phyloP scores from a whole-genome alignment of 305 asterid species.

The Ajuga reptans region DNA sequence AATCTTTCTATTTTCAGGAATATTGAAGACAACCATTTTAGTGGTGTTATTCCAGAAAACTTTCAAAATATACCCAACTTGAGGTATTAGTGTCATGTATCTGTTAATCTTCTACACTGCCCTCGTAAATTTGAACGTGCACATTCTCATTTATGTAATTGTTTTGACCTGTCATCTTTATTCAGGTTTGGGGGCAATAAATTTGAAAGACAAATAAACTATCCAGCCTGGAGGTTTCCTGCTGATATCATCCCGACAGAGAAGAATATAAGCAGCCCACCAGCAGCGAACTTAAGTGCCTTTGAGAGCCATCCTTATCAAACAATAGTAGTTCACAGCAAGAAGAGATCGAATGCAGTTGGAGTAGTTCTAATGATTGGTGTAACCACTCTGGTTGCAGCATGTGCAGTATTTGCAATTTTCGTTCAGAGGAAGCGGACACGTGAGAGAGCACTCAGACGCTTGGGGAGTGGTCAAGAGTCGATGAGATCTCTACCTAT shows the following conservation, averaged over 20 bases:
- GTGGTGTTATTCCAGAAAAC: constrained; percentile 79
- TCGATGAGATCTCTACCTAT: constrained; percentile 41
- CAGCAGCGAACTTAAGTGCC: constrained; percentile 57
- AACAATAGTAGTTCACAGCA: constrained; percentile 23
- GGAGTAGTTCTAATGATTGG: constrained; percentile 36
- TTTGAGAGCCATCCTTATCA: constrained; percentile 47
- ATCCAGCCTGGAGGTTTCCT: constrained; percentile 77
- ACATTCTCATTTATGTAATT: neutral
- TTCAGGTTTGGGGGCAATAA: constrained; percentile 72
- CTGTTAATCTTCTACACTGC: neutral
- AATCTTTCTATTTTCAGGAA: constrained; percentile 44
- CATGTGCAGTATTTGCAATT: constrained; percentile 38
- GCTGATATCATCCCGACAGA: constrained; percentile 40
- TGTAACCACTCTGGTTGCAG: constrained; percentile 47
- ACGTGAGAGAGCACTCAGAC: constrained; percentile 22
- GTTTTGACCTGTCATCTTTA: constrained; percentile 18
- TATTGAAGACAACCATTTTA: constrained; percentile 78
- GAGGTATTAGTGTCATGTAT: constrained; percentile 36
- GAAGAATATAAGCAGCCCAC: constrained; percentile 55
- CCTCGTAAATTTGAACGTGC: neutral
- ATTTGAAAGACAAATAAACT: constrained; percentile 47
- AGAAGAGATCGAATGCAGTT: constrained; percentile 33
- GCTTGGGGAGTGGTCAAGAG: constrained; percentile 31
- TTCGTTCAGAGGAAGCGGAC: constrained; percentile 28
- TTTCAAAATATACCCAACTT: constrained; percentile 64